Evolutionary conservation across 805 yeast species (phyloP).

Genomic region (Vanderwaltozyma yarrowii): DNA sequence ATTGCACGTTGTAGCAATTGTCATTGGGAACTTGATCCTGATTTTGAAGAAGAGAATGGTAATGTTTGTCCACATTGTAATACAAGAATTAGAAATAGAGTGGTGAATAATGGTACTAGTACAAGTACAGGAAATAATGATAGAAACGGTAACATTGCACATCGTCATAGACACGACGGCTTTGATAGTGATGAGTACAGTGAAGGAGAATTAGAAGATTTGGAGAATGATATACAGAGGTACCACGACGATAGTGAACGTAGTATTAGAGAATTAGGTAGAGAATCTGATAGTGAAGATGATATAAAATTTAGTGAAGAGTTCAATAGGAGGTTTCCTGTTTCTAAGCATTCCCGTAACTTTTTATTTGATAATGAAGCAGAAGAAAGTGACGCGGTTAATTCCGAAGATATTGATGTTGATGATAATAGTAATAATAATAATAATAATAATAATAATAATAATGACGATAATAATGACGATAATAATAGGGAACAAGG

Average conservation of each 20-base stretch:
- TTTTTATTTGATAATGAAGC: slow-evolving; percentile 3
- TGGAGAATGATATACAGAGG: slow-evolving; percentile 5
- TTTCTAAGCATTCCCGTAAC: slow-evolving; percentile 1
- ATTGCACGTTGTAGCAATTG: slow-evolving; percentile 67
- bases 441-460: too few species aligned
- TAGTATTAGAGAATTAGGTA: slow-evolving; percentile 2
- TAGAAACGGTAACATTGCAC: background rate
- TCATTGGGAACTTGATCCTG: slow-evolving; percentile 57
- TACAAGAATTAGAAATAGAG: slow-evolving; percentile 33
- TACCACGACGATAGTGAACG: slow-evolving; percentile 4
- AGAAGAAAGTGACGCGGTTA: slow-evolving; percentile 9
- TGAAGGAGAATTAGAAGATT: slow-evolving; percentile 16
- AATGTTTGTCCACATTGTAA: slow-evolving; percentile 61
- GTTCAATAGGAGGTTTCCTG: slow-evolving; percentile 2
- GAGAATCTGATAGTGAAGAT: slow-evolving; percentile 2
- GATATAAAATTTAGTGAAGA: background rate
- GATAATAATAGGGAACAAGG: slow-evolving; percentile 4
- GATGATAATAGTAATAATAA: too few species aligned
- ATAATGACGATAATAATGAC: slow-evolving; percentile 3
- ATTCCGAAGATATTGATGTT: too few species aligned
- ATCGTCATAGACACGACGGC: slow-evolving; percentile 3
- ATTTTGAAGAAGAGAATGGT: slow-evolving; percentile 18
- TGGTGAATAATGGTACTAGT: background rate
- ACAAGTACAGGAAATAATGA: background rate
- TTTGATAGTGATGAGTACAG: slow-evolving; percentile 18